Evolutionary conservation across 2,329 filamentous ascomycete genomes (phyloP), one percentile per base, ranked within the genome.

Genomic region (Dryadomyces sulphureus): DNA sequence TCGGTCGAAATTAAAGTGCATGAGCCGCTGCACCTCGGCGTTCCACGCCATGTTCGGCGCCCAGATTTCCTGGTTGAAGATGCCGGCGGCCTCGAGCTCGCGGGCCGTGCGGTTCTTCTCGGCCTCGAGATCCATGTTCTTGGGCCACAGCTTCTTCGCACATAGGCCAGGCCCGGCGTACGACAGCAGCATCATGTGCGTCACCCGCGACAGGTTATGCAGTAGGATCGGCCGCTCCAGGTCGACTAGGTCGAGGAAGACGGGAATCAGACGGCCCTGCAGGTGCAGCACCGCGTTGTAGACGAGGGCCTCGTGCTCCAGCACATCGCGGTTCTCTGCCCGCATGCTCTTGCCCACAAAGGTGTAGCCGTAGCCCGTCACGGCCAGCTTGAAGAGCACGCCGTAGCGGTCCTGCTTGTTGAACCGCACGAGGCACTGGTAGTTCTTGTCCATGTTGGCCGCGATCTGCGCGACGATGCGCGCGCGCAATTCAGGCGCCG

Each of bases 181-280:
- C 20, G 51, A 53, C 41, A 53, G 16, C 5, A 53, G 38, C 47
- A 53, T 34, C 49, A 51, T 45, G 24, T 49, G 39, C n/a, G 46
- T 24, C 8, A 53, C 38, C n/a, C 27, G n/a, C 1, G 24, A 24
- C 8, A 11, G 8, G 36, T 21, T 32, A 11, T 22, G 20, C 38
- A 52, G 35, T 5, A 39, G 38, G 24, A 45, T 45, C 4, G 45
- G 32, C 9, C 38, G 20, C 14, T 25, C 32, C 24, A 53, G 48
- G 24, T 48, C 35, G 27, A 53, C 21, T 4, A 48, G 8, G 34
- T 49, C 49, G 11, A 53, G 46, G n/a, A 32, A 48, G 11, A 53
- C 51, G 20, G 51, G 51, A 16, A 53, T 35, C 7, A 48, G 14
- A 2, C 9, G 19, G 22, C 49, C 51, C 39, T 53, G 51, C 16